Percentiles rank a stretch among this genome's conserved stretches.
These are phyloP conservation scores for Bruguiera hainesii DNA, from an alignment of 441 rosid genomes.

Conservation along the genomic window DNA sequence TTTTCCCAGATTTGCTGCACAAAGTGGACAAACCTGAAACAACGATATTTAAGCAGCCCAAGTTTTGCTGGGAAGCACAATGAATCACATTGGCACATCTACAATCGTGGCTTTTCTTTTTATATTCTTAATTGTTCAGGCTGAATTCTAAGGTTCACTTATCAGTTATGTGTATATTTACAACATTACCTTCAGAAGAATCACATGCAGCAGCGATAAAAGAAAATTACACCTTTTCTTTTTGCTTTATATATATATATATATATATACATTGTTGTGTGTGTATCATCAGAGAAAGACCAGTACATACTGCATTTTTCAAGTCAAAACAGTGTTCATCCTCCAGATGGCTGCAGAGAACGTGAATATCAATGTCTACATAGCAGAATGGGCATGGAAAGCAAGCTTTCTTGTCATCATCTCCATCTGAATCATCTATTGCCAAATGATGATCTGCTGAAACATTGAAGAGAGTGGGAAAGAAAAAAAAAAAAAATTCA, in stretches of 20 bases:
- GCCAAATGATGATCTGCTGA: conserved; percentile 33
- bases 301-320: conserved; percentile 49
- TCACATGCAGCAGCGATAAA: neutral
- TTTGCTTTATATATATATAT: neutral
- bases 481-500: neutral
- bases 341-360: conserved; percentile 50
- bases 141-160: neutral
- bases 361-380: conserved; percentile 42
- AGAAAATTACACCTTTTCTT: neutral
- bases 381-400: conserved; percentile 68
- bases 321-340: conserved; percentile 66
- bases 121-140: conserved; percentile 2
- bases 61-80: neutral
- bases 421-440: conserved; percentile 47
- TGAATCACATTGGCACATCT: neutral
- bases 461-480: conserved; percentile 8
- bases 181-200: neutral
- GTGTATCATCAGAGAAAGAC: neutral
- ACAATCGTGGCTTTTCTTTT: neutral
- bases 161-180: neutral
- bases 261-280: neutral
- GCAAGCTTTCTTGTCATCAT: conserved; percentile 46
- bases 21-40: conserved; percentile 63
- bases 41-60: conserved; percentile 9
- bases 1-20: conserved; percentile 59